Percentiles rank a stretch among this genome's conserved stretches.
Conservation (phyloP, 23 red algal genomes). For the Cyanidiococcus yangmingshanensis region DNA sequence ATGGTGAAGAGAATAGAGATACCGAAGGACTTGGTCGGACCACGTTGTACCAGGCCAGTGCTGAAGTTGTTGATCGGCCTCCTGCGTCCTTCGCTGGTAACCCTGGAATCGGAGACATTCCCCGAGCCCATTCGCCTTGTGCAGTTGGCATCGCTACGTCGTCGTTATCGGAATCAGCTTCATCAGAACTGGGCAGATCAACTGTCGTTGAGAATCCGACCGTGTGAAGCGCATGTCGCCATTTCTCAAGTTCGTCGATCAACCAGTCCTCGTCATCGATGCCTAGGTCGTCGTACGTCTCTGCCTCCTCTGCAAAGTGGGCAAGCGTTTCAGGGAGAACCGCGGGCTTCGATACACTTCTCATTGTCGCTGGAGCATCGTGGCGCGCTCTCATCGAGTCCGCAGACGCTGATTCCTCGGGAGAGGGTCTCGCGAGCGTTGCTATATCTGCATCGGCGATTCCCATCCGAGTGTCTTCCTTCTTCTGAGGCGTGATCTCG, state of each 20-base stretch:
- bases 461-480: not conserved
- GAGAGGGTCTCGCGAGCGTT: not conserved
- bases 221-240: not conserved
- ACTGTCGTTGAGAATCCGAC: not conserved
- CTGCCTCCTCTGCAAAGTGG: not conserved
- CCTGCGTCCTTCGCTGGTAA: not conserved
- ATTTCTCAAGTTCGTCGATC: not conserved
- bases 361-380: not conserved
- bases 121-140: not conserved
- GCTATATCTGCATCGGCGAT: not conserved
- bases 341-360: not conserved
- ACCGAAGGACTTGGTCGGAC: not conserved
- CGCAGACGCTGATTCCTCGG: not conserved
- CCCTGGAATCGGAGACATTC: not conserved
- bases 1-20: not conserved
- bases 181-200: not conserved
- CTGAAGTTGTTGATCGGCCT: not conserved
- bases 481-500: slow-evolving; percentile 22
- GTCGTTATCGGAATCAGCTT: not conserved
- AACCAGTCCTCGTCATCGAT: slow-evolving; percentile 15
- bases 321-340: not conserved
- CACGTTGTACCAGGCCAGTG: not conserved
- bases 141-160: not conserved
- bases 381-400: not conserved
- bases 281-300: slow-evolving; percentile 14